Percentiles rank a stretch among this genome's conserved stretches.
phyloP scores from a whole-genome alignment of 768 basidiomycete species.

The Tricholoma bakamatsutake region DNA sequence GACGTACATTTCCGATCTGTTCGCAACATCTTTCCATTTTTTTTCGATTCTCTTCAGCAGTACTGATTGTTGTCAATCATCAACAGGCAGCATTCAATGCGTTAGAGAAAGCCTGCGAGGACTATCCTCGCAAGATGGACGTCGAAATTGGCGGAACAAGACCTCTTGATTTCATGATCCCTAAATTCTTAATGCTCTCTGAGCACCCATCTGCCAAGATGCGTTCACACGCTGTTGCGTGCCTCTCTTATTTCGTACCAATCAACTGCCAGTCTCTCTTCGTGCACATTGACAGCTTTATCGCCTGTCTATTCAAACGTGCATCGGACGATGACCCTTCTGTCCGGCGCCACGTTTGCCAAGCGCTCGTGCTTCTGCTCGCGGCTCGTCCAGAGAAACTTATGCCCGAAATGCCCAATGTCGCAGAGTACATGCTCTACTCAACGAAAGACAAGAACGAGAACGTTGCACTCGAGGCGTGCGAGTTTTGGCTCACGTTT shows the following conservation, averaged over 20 bases:
- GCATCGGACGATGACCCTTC: slow-evolving; percentile 93
- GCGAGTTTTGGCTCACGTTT: slow-evolving; percentile 99
- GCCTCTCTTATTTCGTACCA: slow-evolving; percentile 89
- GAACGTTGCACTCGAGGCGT: slow-evolving; percentile 93
- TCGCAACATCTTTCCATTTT: slow-evolving; percentile 4
- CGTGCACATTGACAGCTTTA: slow-evolving; percentile 89
- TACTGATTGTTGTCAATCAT: slow-evolving; percentile 12
- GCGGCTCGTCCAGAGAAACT: slow-evolving; percentile 93
- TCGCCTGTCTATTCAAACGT: slow-evolving; percentile 88
- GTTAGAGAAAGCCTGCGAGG: slow-evolving; percentile 93
- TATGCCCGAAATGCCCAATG: slow-evolving; percentile 91
- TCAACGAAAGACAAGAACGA: slow-evolving; percentile 98
- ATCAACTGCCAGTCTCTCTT: slow-evolving; percentile 83
- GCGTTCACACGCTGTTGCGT: slow-evolving; percentile 90
- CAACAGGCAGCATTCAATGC: slow-evolving; percentile 85
- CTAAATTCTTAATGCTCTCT: slow-evolving; percentile 86
- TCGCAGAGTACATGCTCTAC: slow-evolving; percentile 98
- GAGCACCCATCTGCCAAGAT: slow-evolving; percentile 85
- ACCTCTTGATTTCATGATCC: slow-evolving; percentile 94
- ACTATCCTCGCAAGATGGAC: slow-evolving; percentile 93
- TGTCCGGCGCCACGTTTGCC: slow-evolving; percentile 93
- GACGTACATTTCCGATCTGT: neutral
- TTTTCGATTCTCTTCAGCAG: neutral
- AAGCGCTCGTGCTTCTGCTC: slow-evolving; percentile 88
- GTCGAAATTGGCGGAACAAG: slow-evolving; percentile 90